Evolutionary conservation across 495 filamentous ascomycete species (phyloP).

Genomic region (Xylaria intraflava): DNA sequence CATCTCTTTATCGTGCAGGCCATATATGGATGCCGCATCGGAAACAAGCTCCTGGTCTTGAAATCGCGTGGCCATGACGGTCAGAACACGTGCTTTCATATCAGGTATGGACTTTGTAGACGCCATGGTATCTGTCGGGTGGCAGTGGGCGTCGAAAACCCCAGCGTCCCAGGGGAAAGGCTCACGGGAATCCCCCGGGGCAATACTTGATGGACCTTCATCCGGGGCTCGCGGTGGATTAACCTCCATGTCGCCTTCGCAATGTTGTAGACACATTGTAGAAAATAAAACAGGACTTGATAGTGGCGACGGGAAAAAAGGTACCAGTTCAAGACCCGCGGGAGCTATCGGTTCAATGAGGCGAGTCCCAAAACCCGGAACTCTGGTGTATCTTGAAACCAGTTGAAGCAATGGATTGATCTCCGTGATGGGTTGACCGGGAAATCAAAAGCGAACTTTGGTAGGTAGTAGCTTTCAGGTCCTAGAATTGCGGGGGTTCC

Average conservation of each 20-base stretch:
- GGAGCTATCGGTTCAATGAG: neutral
- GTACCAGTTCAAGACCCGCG: too few relatives aligned
- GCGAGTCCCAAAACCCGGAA: too few relatives aligned
- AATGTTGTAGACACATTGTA: conserved; percentile 7
- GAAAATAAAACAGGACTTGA: neutral
- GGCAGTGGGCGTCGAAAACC: conserved; percentile 89
- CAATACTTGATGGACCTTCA: neutral
- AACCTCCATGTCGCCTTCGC: neutral
- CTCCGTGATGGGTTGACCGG: too few relatives aligned
- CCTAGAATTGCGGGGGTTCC: neutral
- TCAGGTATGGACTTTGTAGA: conserved; percentile 56
- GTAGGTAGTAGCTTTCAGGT: too few relatives aligned
- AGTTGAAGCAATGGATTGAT: too few relatives aligned
- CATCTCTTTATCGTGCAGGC: conserved; percentile 17
- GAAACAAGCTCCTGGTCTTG: conserved; percentile 85
- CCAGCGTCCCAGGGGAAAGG: conserved; percentile 78
- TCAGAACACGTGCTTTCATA: conserved; percentile 74
- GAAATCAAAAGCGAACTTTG: too few relatives aligned
- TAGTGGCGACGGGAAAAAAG: neutral
- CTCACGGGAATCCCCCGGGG: conserved; percentile 11
- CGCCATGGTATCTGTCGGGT: conserved; percentile 94
- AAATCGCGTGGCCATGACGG: conserved; percentile 81
- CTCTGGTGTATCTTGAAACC: too few relatives aligned
- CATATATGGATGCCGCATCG: conserved; percentile 49
- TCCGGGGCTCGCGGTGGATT: neutral